Conservation (phyloP, 352 stramenopile genomes). For the Phytophthora idaei region DNA sequence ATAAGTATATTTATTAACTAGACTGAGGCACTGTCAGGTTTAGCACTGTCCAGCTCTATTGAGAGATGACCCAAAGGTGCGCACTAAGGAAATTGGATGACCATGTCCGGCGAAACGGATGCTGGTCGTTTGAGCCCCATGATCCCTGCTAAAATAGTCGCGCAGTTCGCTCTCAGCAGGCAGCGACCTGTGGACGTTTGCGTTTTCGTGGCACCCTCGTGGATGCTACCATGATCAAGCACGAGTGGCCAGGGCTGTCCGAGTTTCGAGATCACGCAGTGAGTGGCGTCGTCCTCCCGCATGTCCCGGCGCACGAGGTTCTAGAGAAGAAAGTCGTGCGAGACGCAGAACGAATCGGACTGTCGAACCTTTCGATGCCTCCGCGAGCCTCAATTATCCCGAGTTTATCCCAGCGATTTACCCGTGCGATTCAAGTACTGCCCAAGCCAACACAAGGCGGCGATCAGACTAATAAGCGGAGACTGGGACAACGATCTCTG, state of each 20-base stretch:
- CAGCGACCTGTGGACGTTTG: not conserved
- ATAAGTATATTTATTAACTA: too few relatives aligned
- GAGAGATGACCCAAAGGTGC: not conserved
- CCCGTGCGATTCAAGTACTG: constrained; percentile 16
- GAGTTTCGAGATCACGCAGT: constrained; percentile 30
- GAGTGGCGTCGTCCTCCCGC: constrained; percentile 28
- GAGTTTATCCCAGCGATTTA: constrained; percentile 14
- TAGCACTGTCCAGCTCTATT: too few relatives aligned
- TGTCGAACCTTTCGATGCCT: constrained; percentile 27
- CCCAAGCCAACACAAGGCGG: constrained; percentile 4
- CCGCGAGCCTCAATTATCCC: constrained; percentile 24
- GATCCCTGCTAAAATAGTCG: not conserved
- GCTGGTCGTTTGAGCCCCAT: not conserved
- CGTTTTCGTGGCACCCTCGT: not conserved
- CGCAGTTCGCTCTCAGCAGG: not conserved
- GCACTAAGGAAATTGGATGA: too few relatives aligned
- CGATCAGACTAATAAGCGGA: constrained; percentile 10
- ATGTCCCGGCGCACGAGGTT: constrained; percentile 18
- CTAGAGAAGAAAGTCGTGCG: constrained; percentile 32
- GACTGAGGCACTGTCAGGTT: too few relatives aligned
- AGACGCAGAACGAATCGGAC: constrained; percentile 26
- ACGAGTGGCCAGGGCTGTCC: constrained; percentile 27
- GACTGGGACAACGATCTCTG: constrained; percentile 2
- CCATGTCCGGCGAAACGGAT: not conserved
- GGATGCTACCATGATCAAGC: constrained; percentile 34